Base-by-base conservation (phyloP, 163 green algal genomes). In the Coccomyxa subellipsoidea region DNA sequence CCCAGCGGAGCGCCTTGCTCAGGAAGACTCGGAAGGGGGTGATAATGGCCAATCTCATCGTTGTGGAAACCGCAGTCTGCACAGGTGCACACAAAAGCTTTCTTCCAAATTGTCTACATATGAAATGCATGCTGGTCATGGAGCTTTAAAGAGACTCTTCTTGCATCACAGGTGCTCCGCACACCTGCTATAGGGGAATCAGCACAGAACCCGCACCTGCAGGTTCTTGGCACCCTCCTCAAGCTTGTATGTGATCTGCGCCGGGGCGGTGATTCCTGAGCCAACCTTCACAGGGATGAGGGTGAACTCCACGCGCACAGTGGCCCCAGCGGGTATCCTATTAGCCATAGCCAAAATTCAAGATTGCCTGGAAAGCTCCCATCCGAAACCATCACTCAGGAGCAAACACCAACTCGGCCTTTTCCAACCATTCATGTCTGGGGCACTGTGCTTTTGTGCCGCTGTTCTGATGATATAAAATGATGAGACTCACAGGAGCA, bases 261-360 rank as follows among this genome's bases (percentile, higher is more conserved):
- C 75, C 8, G 75, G 75, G 6, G 27, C 23, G 23, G 38, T 29
- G 15, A 66, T 21, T 18, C 37, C 35, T 10, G n/a, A 66, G 23
- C 75, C 75, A 9, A 27, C 37, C 25, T 35, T 35, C 32, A 66
- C 7, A 25, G 75, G 75, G 6, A 29, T 59, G 37, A 80, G 21
- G 8, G 23, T 69, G 75, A 54, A 80, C 75, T 35, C 27, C 21
- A 80, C 35, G 25, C n/a, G 25, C 15, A 21, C n/a, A 59, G 75
- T 80, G 23, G 18, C 38, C 21, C 75, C 75, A 69, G 75, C 75
- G 12, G 75, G 75, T 35, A 80, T 59, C 75, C 75, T 80, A 37
- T 29, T 8, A 66, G n/a, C 8, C 72, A 47, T 18, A 73, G 66
- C 47, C 47, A 59, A 18, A 7, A 59, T n/a, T n/a, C n/a, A n/a